Evolutionary conservation across 352 stramenopile genomes (phyloP).

Genomic region (Aphanomyces euteiches): DNA sequence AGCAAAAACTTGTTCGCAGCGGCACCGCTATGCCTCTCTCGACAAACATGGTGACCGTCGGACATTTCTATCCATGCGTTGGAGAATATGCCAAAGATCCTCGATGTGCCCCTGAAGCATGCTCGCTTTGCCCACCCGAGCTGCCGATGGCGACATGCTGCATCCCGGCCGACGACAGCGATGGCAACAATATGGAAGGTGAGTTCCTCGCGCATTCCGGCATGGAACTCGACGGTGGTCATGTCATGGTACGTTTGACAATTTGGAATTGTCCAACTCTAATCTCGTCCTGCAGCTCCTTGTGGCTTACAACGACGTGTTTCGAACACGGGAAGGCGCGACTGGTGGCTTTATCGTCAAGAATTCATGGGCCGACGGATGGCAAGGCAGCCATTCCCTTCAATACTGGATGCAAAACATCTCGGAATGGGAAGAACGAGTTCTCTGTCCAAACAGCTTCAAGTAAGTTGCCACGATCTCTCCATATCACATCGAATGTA

Average conservation of each 20-base stretch:
- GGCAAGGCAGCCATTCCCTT: constrained; percentile 59
- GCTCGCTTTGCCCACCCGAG: constrained; percentile 49
- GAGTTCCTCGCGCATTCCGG: constrained; percentile 54
- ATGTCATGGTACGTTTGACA: constrained; percentile 50
- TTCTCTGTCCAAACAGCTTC: constrained; percentile 70
- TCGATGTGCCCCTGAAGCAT: constrained; percentile 46
- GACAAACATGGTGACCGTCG: constrained; percentile 51
- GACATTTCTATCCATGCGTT: constrained; percentile 62
- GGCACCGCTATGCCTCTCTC: constrained; percentile 50
- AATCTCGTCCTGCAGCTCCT: constrained; percentile 30
- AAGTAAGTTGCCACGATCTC: constrained; percentile 24
- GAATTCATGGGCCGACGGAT: constrained; percentile 71
- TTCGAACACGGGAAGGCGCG: constrained; percentile 54
- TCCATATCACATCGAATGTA: not conserved
- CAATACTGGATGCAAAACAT: constrained; percentile 73
- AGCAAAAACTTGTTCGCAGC: constrained; percentile 43
- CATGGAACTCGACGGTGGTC: constrained; percentile 54
- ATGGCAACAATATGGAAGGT: constrained; percentile 65
- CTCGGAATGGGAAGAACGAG: constrained; percentile 62
- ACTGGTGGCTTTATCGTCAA: constrained; percentile 70
- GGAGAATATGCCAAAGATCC: constrained; percentile 44
- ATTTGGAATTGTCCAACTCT: not conserved
- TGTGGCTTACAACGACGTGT: constrained; percentile 67
- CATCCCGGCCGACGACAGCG: constrained; percentile 40
- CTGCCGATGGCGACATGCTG: constrained; percentile 54